A percentile compares a stretch with the other conserved stretches of the same genome.
These are phyloP conservation scores for Cochlearia excelsa DNA, from an alignment of 345 rosid species.

Conservation along the genomic window DNA sequence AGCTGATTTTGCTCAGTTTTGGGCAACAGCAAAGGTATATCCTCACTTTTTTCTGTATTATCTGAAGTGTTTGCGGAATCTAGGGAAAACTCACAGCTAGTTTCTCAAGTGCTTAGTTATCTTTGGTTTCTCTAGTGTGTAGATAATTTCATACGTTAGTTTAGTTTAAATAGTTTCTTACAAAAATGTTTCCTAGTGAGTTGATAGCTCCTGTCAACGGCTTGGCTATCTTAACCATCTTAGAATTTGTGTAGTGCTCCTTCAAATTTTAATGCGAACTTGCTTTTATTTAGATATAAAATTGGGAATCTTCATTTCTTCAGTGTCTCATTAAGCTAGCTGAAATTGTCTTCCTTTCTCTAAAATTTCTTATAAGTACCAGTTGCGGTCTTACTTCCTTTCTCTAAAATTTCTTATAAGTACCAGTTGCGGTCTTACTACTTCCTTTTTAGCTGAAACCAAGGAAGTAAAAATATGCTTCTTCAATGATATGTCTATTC, in stretches of 20 bases:
- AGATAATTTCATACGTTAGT: constrained; percentile 11
- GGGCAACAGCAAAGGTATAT: constrained; percentile 99
- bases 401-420: constrained; percentile 4
- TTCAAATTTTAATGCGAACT: constrained; percentile 1
- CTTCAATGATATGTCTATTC: neutral
- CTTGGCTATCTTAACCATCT: constrained; percentile 11
- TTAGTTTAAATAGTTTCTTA: neutral
- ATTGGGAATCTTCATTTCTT: constrained; percentile 5
- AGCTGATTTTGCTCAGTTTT: constrained; percentile 99
- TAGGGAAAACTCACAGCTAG: constrained; percentile 28
- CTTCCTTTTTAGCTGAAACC: constrained; percentile 16
- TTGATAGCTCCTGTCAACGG: constrained; percentile 6
- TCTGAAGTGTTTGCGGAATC: constrained; percentile 34
- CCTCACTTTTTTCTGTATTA: constrained; percentile 57
- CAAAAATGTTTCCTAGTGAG: constrained; percentile 1
- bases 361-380: constrained; percentile 2
- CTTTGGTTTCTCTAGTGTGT: constrained; percentile 25
- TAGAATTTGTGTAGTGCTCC: constrained; percentile 3
- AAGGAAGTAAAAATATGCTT: constrained; percentile 12
- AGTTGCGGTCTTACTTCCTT: constrained; percentile 3
- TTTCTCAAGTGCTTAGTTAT: constrained; percentile 26
- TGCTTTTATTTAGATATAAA: constrained; percentile 16
- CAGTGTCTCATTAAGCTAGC: neutral
- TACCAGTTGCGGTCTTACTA: constrained; percentile 1
- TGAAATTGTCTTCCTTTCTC: constrained; percentile 2